Evolutionary conservation across 257 asterid species (phyloP), one percentile per base, ranked within the genome.

Genomic region (Fraxinus cuspidata): DNA sequence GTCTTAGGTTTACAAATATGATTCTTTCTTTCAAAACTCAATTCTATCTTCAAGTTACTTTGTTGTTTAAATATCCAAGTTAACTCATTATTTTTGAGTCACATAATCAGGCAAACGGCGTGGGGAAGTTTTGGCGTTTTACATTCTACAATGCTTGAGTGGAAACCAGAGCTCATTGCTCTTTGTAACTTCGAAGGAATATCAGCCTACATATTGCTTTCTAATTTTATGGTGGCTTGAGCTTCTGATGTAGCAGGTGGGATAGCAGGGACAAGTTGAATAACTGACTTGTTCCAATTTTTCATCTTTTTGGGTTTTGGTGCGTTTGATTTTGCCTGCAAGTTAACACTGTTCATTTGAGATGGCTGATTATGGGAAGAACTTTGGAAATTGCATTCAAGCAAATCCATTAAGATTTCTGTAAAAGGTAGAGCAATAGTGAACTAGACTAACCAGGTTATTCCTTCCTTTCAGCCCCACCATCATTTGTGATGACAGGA

Each of bases 231-330:
- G 5, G 88, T 74, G 37, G 76, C 81, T 76, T 72, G 86, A 27
- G 83, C 37, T 75, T 82, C 88, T 72, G 89, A 13, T 71, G 85
- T 29, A 29, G 31, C 44, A 25, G 90, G 83, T 32, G 89, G 90
- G 32, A 87, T 81, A 74, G 90, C 83, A 63, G 99, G 94, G 75
- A 94, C 98, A 27, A 95, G 94, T 83, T 91, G 96, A 81, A 95
- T 93, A 1, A 84, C 81, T 2, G 96, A 83, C 83, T 88, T 91
- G 75, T 89, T 85, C 99, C 98, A 93, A 72, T 89, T 88, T 78
- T 92, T 93, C 87, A 97, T 83, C 23, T 74, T 81, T 51, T 53
- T 87, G 13, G 94, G 87, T 79, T 91, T 93, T 34, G 94, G 94
- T 21, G 81, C 82, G n/a, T 87, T 78, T 56, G 97, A 81, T 78